These are phyloP conservation scores for Fagus crenata DNA, from an alignment of 306 rosid species.

Conservation along the genomic window DNA sequence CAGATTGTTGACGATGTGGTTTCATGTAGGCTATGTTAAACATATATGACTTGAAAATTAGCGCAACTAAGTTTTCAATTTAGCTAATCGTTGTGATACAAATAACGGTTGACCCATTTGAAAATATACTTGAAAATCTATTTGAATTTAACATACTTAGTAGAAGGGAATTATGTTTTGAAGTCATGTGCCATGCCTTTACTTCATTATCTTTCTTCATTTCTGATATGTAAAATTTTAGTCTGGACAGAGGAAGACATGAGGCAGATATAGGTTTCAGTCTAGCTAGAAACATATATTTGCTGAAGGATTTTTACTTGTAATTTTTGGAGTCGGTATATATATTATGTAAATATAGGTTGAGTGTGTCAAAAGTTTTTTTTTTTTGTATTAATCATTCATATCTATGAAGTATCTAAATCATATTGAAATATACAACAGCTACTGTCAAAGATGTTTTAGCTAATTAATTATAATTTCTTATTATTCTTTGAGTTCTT, in stretches of 20 bases:
- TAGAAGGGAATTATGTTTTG: background rate
- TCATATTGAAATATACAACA: background rate
- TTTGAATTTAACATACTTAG: background rate
- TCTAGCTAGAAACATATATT: background rate
- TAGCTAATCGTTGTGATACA: background rate
- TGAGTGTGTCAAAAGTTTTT: background rate
- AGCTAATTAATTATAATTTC: slow-evolving; percentile 12
- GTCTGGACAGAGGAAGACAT: background rate
- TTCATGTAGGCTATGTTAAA: background rate
- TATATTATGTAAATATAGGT: background rate
- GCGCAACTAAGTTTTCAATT: background rate
- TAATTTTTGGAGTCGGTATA: background rate
- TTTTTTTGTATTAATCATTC: background rate
- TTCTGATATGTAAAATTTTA: background rate
- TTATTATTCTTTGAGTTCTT: slow-evolving; percentile 24
- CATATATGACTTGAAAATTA: background rate
- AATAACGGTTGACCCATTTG: background rate
- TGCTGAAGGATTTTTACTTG: background rate
- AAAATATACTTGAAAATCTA: background rate
- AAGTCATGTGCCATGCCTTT: background rate
- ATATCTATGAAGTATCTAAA: background rate
- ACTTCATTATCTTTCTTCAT: background rate
- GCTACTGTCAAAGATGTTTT: slow-evolving; percentile 19
- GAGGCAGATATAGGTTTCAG: background rate
- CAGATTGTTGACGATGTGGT: background rate